Percentiles rank a stretch among this genome's conserved stretches.
Conservation (phyloP, 1,284 basidiomycete genomes). For the Heimioporus punctisporus region DNA sequence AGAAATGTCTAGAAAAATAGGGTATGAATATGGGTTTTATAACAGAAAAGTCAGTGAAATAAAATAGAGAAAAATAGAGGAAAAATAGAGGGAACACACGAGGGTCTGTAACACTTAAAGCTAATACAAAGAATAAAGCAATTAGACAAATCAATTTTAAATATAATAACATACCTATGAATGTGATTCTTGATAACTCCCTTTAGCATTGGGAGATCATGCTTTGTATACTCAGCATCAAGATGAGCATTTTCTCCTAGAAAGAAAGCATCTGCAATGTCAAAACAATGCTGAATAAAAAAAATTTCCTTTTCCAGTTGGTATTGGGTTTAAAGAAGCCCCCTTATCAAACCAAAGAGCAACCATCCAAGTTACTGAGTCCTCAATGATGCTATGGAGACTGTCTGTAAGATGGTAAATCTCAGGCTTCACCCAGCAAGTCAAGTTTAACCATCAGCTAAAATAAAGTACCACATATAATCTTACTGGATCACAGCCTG, state of each 20-base stretch:
- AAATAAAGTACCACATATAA: neutral
- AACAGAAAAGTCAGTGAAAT: too few relatives aligned
- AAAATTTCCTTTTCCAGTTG: neutral
- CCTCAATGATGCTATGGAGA: neutral
- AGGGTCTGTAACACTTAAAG: too few relatives aligned
- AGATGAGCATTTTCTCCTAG: neutral
- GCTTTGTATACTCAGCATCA: neutral
- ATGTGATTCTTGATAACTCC: neutral
- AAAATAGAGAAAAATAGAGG: too few relatives aligned
- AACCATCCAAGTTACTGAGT: constrained; percentile 1
- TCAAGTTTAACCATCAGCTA: neutral
- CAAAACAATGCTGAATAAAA: neutral
- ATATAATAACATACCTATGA: neutral
- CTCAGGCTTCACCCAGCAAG: neutral
- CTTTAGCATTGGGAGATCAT: neutral
- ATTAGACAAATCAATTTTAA: neutral
- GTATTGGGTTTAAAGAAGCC: neutral
- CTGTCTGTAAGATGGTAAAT: neutral
- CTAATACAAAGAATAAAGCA: too few relatives aligned
- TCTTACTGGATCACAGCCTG: neutral
- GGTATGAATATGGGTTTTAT: too few relatives aligned
- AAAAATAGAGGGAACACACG: too few relatives aligned
- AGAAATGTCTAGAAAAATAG: too few relatives aligned
- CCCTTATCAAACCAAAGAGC: neutral
- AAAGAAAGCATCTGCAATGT: neutral